Percentiles rank a stretch among this genome's conserved stretches.
These are phyloP conservation scores for Oryza officinalis DNA, from an alignment of 176 grass and related monocot species.

Conservation along the genomic window DNA sequence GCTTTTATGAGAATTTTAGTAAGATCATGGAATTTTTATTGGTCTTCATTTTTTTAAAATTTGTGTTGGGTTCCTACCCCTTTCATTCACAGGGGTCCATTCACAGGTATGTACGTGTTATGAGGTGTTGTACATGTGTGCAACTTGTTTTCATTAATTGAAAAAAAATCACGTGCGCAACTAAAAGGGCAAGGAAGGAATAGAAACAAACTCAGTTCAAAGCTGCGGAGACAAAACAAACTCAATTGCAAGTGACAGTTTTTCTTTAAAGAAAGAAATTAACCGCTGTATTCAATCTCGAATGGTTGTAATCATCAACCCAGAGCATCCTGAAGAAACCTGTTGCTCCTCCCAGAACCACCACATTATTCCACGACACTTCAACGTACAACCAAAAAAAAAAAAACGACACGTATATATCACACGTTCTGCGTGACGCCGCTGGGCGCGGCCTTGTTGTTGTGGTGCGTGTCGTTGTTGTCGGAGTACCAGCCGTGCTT, in stretches of 20 bases:
- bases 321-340: neutral
- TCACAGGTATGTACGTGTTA: no score
- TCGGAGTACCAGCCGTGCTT: conserved; percentile 72
- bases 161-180: no score
- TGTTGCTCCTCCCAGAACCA: conserved; percentile 5
- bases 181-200: no score
- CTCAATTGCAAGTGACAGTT: neutral
- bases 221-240: no score
- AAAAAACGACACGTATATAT: neutral
- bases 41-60: no score
- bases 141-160: no score
- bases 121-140: no score
- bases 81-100: no score
- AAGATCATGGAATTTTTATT: no score
- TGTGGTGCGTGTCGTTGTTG: conserved; percentile 43
- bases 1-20: no score
- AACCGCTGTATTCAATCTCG: neutral
- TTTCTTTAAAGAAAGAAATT: neutral
- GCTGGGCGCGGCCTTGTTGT: conserved; percentile 46
- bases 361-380: conserved; percentile 44
- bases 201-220: no score
- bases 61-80: no score
- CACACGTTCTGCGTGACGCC: conserved; percentile 78
- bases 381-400: neutral
- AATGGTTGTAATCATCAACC: neutral